These are phyloP conservation scores for Castanea sativa DNA, from an alignment of 306 rosid genomes.

Conservation along the genomic window DNA sequence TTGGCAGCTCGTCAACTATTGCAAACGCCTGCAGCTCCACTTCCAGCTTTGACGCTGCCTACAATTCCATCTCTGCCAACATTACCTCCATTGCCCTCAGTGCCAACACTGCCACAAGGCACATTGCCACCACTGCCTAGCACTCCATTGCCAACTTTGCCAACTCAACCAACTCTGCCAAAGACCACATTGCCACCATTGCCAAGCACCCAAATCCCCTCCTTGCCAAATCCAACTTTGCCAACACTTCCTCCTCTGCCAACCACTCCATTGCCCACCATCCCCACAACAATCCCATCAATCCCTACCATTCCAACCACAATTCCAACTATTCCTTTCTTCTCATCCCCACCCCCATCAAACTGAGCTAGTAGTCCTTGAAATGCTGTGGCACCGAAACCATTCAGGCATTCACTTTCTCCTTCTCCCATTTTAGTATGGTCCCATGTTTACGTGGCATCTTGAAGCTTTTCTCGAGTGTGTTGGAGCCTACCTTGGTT, in stretches of 20 bases:
- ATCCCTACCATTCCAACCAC: conserved; percentile 6
- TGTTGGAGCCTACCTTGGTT: neutral
- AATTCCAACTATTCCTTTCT: conserved; percentile 18
- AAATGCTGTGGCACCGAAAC: neutral
- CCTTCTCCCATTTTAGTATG: neutral
- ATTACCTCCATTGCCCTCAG: conserved; percentile 16
- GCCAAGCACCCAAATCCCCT: conserved; percentile 1
- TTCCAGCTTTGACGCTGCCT: conserved; percentile 23
- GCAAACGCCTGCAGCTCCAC: conserved; percentile 26
- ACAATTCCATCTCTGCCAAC: conserved; percentile 22
- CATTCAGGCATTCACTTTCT: neutral
- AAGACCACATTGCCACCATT: conserved; percentile 5
- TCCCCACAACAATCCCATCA: conserved; percentile 15
- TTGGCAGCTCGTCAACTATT: conserved; percentile 30
- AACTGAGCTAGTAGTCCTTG: conserved; percentile 7
- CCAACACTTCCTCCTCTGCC: conserved; percentile 30
- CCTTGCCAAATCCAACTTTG: conserved; percentile 16
- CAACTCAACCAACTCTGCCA: conserved; percentile 6
- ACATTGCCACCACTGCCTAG: conserved; percentile 11
- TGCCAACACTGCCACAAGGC: neutral
- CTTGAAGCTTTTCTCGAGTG: no score
- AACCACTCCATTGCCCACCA: conserved; percentile 7
- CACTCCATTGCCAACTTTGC: neutral
- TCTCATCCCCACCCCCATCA: conserved; percentile 25
- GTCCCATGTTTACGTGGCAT: neutral